Conservation (phyloP, 2,329 filamentous ascomycete species). For the Xylariaceae sp. region DNA sequence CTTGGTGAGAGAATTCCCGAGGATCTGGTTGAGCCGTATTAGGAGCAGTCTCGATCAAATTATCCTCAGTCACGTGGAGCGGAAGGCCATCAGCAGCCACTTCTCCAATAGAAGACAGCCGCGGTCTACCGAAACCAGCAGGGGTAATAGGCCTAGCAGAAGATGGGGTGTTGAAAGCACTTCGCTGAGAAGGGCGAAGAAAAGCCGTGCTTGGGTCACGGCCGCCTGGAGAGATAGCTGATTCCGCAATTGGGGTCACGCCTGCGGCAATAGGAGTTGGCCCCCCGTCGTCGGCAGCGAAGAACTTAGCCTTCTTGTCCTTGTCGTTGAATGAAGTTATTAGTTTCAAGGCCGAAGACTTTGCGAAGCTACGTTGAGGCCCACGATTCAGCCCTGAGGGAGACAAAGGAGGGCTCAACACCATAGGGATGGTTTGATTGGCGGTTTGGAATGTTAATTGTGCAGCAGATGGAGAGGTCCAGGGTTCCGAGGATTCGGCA, state of each 20-base stretch:
- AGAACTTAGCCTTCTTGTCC: constrained; percentile 58
- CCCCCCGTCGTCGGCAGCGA: constrained; percentile 49
- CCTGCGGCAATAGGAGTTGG: constrained; percentile 74
- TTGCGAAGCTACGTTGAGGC: constrained; percentile 60
- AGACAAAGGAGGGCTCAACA: constrained; percentile 67
- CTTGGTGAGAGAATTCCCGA: constrained; percentile 32
- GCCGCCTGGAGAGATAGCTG: constrained; percentile 65
- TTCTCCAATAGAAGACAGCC: constrained; percentile 76
- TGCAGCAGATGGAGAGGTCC: constrained; percentile 75
- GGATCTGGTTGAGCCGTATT: constrained; percentile 26
- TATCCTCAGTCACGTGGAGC: constrained; percentile 29
- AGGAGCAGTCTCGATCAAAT: constrained; percentile 23
- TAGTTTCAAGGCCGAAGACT: constrained; percentile 79
- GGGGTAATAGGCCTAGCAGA: constrained; percentile 59
- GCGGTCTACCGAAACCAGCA: constrained; percentile 54
- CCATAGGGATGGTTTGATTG: constrained; percentile 51
- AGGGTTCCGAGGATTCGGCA: constrained; percentile 76
- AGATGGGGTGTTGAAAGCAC: constrained; percentile 63
- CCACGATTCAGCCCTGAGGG: constrained; percentile 59
- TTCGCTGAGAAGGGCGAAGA: constrained; percentile 59
- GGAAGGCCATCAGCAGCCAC: constrained; percentile 39
- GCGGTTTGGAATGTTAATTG: constrained; percentile 53
- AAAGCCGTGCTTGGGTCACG: constrained; percentile 62
- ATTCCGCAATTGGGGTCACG: constrained; percentile 83
- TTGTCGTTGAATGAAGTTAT: constrained; percentile 80